phyloP scores from a whole-genome alignment of 2,329 filamentous ascomycete genomes.

The Neophaeococcomyces aloes region DNA sequence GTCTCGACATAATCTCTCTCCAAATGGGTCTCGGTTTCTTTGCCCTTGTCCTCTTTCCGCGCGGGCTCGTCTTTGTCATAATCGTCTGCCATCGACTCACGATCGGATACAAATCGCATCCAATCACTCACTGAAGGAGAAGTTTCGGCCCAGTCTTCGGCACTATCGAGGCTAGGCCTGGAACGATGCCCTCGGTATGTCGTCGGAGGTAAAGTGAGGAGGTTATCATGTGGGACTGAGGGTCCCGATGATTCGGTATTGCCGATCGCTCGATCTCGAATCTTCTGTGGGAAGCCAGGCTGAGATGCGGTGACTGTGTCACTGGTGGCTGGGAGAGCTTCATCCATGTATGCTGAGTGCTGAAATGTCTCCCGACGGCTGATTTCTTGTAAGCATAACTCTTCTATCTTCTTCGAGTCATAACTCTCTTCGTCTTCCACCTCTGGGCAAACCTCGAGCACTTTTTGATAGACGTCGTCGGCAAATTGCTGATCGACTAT shows the following conservation, averaged over 20 bases:
- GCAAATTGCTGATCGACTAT: conserved; percentile 27
- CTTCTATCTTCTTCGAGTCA: conserved; percentile 45
- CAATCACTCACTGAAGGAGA: conserved; percentile 41
- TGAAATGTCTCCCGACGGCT: conserved; percentile 14
- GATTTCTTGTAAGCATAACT: conserved; percentile 44
- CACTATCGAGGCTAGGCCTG: conserved; percentile 34
- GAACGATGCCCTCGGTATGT: conserved; percentile 22
- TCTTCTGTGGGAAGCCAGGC: conserved; percentile 4
- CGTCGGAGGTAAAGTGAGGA: conserved; percentile 10
- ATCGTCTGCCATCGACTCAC: background rate
- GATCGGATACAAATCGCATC: conserved; percentile 35
- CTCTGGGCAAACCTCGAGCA: conserved; percentile 40
- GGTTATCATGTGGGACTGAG: background rate
- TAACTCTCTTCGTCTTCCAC: conserved; percentile 44
- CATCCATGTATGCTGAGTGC: background rate
- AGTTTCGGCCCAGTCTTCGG: conserved; percentile 39
- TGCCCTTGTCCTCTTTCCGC: conserved; percentile 8
- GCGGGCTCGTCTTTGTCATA: conserved; percentile 8
- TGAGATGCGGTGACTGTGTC: background rate
- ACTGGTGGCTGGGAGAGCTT: background rate
- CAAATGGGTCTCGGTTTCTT: background rate
- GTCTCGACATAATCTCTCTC: background rate
- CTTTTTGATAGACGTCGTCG: conserved; percentile 25
- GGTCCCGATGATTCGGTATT: background rate
- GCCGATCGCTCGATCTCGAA: conserved; percentile 4